A percentile compares a stretch with the other conserved stretches of the same genome.
phyloP scores from a whole-genome alignment of 306 rosid species.

The Citrullus colocynthis region DNA sequence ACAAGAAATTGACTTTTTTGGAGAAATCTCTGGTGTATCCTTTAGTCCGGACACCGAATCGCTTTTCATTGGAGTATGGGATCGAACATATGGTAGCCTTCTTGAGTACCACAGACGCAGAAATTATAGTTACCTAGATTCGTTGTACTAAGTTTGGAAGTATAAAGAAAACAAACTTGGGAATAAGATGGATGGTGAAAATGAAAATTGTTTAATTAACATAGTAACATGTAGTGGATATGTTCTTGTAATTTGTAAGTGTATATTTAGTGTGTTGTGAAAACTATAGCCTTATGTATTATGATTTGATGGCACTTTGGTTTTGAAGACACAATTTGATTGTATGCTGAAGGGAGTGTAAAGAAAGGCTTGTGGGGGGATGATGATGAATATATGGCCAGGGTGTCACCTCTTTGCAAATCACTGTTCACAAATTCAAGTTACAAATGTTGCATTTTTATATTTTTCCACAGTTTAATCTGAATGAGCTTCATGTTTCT shows the following conservation, averaged over 20 bases:
- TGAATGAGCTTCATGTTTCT: not conserved
- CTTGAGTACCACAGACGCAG: slow-evolving; percentile 59
- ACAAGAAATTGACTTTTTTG: slow-evolving; percentile 77
- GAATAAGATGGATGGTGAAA: slow-evolving; percentile 19
- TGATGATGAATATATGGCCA: not conserved
- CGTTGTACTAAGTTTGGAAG: slow-evolving; percentile 21
- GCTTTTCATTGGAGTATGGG: slow-evolving; percentile 72
- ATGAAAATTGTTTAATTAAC: slow-evolving; percentile 5
- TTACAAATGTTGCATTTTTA: not conserved
- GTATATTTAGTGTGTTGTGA: slow-evolving; percentile 30
- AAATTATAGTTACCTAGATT: slow-evolving; percentile 48
- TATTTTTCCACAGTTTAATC: not conserved
- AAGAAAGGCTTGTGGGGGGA: slow-evolving; percentile 9
- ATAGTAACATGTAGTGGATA: slow-evolving; percentile 9
- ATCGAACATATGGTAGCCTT: slow-evolving; percentile 82
- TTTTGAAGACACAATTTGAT: slow-evolving; percentile 6
- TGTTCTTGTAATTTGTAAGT: slow-evolving; percentile 17
- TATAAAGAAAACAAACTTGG: not conserved
- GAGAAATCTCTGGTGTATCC: slow-evolving; percentile 86
- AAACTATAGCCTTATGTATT: slow-evolving; percentile 11
- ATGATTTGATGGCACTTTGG: slow-evolving; percentile 3
- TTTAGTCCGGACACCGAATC: slow-evolving; percentile 91
- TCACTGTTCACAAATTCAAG: not conserved
- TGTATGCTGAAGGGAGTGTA: slow-evolving; percentile 3
- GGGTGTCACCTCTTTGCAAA: slow-evolving; percentile 2